A percentile compares a stretch with the other conserved stretches of the same genome.
Conservation (phyloP, 176 grass and related monocot species). For the Zea mays region DNA sequence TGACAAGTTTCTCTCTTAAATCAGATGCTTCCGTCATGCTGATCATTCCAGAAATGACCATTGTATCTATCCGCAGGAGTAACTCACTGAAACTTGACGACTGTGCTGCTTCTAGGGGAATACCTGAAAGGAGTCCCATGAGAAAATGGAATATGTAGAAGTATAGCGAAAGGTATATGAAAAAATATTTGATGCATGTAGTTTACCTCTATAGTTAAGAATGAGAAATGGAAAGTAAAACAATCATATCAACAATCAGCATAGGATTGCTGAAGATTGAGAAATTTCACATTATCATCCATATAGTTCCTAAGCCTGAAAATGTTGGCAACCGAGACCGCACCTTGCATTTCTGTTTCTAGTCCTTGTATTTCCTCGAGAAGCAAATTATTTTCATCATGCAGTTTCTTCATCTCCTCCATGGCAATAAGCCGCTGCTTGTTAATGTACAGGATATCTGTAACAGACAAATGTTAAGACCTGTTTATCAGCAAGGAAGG, state of each 20-base stretch:
- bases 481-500: neutral
- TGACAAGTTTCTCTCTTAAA: constrained; percentile 52
- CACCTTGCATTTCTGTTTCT: constrained; percentile 39
- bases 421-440: constrained; percentile 47
- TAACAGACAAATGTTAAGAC: neutral
- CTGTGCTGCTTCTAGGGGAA: neutral
- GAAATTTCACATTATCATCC: neutral
- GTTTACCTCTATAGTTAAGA: neutral
- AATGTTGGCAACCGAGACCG: neutral
- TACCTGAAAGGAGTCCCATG: constrained; percentile 32
- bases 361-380: constrained; percentile 43
- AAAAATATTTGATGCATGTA: neutral
- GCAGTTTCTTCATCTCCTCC: constrained; percentile 51
- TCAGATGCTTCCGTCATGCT: constrained; percentile 45
- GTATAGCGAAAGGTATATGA: neutral
- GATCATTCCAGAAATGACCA: constrained; percentile 51
- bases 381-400: constrained; percentile 41
- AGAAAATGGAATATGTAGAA: constrained; percentile 12
- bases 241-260: neutral
- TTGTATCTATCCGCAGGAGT: constrained; percentile 54
- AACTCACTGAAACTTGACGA: constrained; percentile 29
- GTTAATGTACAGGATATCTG: constrained; percentile 61
- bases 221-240: constrained; percentile 11
- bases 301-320: neutral
- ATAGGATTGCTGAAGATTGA: neutral